Evolutionary conservation across 495 filamentous ascomycete genomes (phyloP).

Genomic region (Lindgomyces ingoldianus): DNA sequence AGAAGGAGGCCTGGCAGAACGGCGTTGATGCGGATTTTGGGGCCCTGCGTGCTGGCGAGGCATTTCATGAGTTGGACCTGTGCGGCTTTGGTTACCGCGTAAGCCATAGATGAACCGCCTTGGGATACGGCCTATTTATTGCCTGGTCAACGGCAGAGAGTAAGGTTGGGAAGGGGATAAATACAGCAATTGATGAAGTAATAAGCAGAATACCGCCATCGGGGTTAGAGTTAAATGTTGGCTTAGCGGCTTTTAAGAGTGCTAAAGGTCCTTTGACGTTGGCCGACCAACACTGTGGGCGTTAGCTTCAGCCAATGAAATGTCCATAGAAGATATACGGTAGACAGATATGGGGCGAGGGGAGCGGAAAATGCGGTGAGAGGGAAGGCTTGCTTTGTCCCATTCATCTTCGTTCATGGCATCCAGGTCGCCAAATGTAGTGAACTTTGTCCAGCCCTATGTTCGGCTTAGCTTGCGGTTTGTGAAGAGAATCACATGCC

Average conservation of each 20-base stretch:
- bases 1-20: constrained; percentile 66
- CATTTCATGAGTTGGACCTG: constrained; percentile 72
- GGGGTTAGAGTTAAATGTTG: constrained; percentile 66
- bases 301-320: background rate
- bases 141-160: background rate
- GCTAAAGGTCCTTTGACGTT: constrained; percentile 69
- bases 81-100: constrained; percentile 67
- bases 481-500: background rate
- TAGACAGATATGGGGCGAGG: background rate
- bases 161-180: background rate
- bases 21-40: constrained; percentile 67
- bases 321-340: background rate
- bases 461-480: background rate
- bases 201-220: constrained; percentile 71
- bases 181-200: constrained; percentile 64
- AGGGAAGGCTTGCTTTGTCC: constrained; percentile 61
- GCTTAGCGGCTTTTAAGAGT: constrained; percentile 62
- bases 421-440: constrained; percentile 63
- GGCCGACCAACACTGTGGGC: constrained; percentile 58
- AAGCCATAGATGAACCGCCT: constrained; percentile 63
- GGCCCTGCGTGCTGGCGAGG: constrained; percentile 65
- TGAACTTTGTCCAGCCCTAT: constrained; percentile 69
- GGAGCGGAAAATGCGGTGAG: too few species aligned
- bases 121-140: constrained; percentile 48
- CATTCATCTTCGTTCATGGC: constrained; percentile 66